Base-by-base conservation (phyloP, 257 asterid species). In the Osmanthus fragrans region DNA sequence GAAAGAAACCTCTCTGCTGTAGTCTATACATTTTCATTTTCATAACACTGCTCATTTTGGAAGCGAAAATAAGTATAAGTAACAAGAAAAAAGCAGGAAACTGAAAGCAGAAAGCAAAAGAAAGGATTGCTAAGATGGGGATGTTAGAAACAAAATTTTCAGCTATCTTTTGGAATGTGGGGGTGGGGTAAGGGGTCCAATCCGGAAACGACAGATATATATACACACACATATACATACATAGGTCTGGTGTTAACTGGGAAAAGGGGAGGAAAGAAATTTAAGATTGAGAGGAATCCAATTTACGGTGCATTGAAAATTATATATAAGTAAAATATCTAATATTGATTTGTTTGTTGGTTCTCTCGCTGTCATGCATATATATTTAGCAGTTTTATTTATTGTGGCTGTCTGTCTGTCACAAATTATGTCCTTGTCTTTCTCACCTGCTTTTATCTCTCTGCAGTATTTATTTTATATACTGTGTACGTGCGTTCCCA, bases 151-250 rank as follows among this genome's bases (percentile, higher is more conserved):
- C 84, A 79, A 80, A 49, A 82, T 51, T 9, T 51, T 58, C 33
- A 67, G 70, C 6, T 70, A 15, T 51, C 29, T 56, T n/a, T 45
- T 27, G 33, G 71, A 60, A 58, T 68, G 63, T 15, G 15, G 47
- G 47, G 33, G 37, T 65, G 40, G 72, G 11, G 23, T 56, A 58
- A 32, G 25, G 77, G 78, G 82, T 75, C 82, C 78, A 82, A 23
- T 79, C 71, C 70, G 76, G 73, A 76, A 80, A 76, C 81, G 84
- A 85, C 84, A 78, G 69, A 71, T 73, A 76, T 79, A 82, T 81
- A 76, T 71, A 70, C 0, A 23, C 8, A 51, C 3, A 54, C 11
- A 54, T 11, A 47, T 10, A 51, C 21, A 16, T 47, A 4, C 45
- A 47, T 47, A 51, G n/a, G 60, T 19, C n/a, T 51, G 23, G 63